Evolutionary conservation across 371 early-diverging fungal species (phyloP), one percentile per base, ranked within the genome.

Genomic region (Mortierella sp.): DNA sequence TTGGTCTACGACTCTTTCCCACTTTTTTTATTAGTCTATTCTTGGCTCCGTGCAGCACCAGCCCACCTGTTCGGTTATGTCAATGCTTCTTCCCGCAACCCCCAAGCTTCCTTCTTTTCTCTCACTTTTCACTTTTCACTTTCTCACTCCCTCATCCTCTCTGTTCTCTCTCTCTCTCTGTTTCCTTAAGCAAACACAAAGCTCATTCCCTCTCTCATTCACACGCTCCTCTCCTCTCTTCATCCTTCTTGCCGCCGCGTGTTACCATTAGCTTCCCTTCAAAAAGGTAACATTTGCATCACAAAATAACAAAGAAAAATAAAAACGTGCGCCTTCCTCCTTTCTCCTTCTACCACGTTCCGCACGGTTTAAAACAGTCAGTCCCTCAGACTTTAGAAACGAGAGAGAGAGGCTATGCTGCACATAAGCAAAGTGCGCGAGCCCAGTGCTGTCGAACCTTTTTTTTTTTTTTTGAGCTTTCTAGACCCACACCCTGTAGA

Each of bases 91-190:
- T 45, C n/a, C 40, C 22, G 23, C 42, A 19, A 37, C 42, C 7
- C 35, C 37, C 32, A 45, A 45, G 22, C n/a, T 10, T 42, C 0
- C 10, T 29, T 29, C 17, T 55, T 12, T 55, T 17, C 42, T 40
- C 42, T 23, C 40, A 2, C 57, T 43, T 49, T 43, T 47, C 34
- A 23, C 49, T 47, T 59, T 22, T 47, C 22, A 32, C 49, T 45
- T 34, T 66, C n/a, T 45, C 15, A 5, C 51, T 32, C n/a, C 19
- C 58, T 66, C 37, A 17, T 22, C 26, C 22, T 66, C 45, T 57
- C 22, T 57, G 5, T 43, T 2, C 32, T 43, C 58, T 66, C 23
- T 59, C 59, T 64, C 47, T 61, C 47, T 61, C 22, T 31, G 12
- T 54, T 17, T 51, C 42, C 40, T 37, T 8, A 6, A 35, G n/a